Percentiles rank a stretch among this genome's conserved stretches.
These are phyloP conservation scores for Zygosaccharomyces sapae DNA, from an alignment of 1,139 yeast species.

Conservation along the genomic window DNA sequence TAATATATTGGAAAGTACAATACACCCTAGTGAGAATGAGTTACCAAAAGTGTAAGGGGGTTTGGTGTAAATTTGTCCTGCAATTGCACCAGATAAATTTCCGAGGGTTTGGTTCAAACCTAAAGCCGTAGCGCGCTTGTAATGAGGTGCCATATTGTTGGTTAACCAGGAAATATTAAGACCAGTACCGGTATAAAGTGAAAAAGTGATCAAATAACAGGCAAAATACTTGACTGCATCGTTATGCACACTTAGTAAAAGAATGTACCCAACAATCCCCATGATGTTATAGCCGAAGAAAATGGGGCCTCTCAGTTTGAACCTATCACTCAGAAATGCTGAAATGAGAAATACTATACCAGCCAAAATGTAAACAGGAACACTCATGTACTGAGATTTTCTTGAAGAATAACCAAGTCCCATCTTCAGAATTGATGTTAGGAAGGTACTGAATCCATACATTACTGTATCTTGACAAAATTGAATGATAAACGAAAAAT, in stretches of 20 bases:
- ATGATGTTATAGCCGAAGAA: slow-evolving; percentile 25
- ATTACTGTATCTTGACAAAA: slow-evolving; percentile 40
- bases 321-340: slow-evolving; percentile 37
- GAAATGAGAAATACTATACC: slow-evolving; percentile 33
- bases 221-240: slow-evolving; percentile 41
- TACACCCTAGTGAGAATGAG: slow-evolving; percentile 39
- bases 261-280: slow-evolving; percentile 38
- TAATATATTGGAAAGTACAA: slow-evolving; percentile 28
- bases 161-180: slow-evolving; percentile 42
- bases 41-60: slow-evolving; percentile 41
- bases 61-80: slow-evolving; percentile 40
- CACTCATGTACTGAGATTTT: slow-evolving; percentile 41
- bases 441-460: slow-evolving; percentile 42
- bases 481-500: slow-evolving; percentile 38
- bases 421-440: slow-evolving; percentile 39
- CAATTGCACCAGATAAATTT: slow-evolving; percentile 43
- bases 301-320: slow-evolving; percentile 18
- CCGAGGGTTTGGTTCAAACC: slow-evolving; percentile 44
- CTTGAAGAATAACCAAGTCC: slow-evolving; percentile 39
- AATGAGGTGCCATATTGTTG: slow-evolving; percentile 41
- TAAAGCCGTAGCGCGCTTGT: slow-evolving; percentile 41
- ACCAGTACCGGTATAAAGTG: slow-evolving; percentile 40
- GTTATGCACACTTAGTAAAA: slow-evolving; percentile 32
- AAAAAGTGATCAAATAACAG: slow-evolving; percentile 38
- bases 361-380: slow-evolving; percentile 41